These are phyloP conservation scores for Funneliformis geosporum DNA, from an alignment of 192 early-diverging fungal genomes.

Conservation along the genomic window DNA sequence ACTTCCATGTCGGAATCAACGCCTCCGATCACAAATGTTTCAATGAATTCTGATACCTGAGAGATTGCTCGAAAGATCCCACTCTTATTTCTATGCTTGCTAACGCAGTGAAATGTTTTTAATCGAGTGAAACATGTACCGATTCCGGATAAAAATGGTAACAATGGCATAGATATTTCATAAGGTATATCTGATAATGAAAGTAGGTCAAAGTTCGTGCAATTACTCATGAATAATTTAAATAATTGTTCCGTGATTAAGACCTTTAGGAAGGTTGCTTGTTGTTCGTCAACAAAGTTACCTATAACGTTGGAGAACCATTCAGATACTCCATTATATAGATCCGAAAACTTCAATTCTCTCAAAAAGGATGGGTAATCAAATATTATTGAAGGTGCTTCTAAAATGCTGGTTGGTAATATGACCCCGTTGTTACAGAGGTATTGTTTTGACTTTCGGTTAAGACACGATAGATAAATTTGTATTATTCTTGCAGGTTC, in stretches of 20 bases:
- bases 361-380: constrained; percentile 12
- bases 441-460: background rate
- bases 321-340: background rate
- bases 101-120: background rate
- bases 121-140: background rate
- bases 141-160: background rate
- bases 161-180: background rate
- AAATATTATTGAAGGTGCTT: background rate
- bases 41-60: background rate
- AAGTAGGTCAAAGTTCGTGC: background rate
- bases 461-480: background rate
- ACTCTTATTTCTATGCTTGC: background rate
- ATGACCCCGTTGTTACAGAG: background rate
- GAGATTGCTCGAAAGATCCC: background rate
- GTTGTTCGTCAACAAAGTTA: background rate
- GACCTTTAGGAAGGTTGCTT: background rate
- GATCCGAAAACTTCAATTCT: constrained; percentile 14
- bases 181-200: constrained; percentile 13
- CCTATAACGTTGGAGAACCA: background rate
- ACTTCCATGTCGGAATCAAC: constrained; percentile 9
- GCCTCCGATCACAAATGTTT: background rate
- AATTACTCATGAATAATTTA: background rate
- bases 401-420: background rate
- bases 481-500: background rate
- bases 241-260: constrained; percentile 8